A percentile compares a stretch with the other conserved stretches of the same genome.
phyloP scores from a whole-genome alignment of 345 rosid species.

The Jatropha curcas region DNA sequence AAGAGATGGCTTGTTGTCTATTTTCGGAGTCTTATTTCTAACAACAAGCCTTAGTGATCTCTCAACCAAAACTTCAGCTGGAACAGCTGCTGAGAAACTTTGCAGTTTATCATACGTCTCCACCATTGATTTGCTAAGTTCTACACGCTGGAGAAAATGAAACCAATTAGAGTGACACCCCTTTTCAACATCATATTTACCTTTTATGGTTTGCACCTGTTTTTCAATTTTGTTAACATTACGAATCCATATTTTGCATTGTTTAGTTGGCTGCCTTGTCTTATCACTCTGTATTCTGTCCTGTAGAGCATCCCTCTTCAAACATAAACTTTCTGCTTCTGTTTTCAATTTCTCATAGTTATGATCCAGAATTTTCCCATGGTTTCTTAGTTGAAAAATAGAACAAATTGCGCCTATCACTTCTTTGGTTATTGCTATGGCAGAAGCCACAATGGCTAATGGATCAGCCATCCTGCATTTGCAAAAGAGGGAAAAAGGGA shows the following conservation, averaged over 20 bases:
- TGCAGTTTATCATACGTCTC: neutral
- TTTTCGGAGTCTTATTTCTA: neutral
- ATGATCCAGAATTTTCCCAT: neutral
- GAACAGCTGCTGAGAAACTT: neutral
- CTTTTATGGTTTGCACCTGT: neutral
- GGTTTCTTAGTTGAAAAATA: too few relatives aligned
- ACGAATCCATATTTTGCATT: neutral
- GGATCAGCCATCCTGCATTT: neutral
- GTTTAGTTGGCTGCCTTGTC: neutral
- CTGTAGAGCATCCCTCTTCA: constrained; percentile 3
- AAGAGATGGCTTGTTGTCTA: constrained; percentile 7
- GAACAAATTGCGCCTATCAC: neutral
- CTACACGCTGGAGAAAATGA: too few relatives aligned
- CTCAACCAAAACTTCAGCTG: neutral
- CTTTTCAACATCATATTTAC: neutral
- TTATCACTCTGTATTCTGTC: neutral
- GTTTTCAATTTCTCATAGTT: neutral
- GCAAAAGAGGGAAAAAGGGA: too few relatives aligned
- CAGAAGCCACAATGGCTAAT: constrained; percentile 12
- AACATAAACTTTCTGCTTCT: neutral
- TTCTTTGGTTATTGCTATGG: neutral
- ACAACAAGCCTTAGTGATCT: neutral
- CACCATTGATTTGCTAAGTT: neutral
- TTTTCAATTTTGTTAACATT: neutral
- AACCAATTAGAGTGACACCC: neutral